phyloP scores from a whole-genome alignment of 805 yeast species.

The Isabelozyma pseudorhagii region DNA sequence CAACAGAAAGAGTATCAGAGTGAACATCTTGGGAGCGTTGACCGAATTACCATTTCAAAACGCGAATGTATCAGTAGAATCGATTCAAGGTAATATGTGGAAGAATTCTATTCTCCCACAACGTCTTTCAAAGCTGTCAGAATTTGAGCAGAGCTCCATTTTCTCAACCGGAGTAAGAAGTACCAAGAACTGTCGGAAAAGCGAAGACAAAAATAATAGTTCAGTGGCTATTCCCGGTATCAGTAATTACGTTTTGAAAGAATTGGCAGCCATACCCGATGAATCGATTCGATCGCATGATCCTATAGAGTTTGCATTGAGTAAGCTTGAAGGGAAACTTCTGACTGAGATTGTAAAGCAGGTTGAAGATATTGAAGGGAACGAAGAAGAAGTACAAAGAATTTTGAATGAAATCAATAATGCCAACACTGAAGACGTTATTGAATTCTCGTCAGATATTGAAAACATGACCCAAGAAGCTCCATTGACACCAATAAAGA shows the following conservation, averaged over 20 bases:
- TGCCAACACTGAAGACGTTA: conserved; percentile 36
- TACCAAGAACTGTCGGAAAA: conserved; percentile 8
- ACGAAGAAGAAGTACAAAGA: conserved; percentile 22
- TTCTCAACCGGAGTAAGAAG: conserved; percentile 28
- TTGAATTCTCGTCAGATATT: conserved; percentile 16
- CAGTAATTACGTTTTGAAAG: conserved; percentile 41
- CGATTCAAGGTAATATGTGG: conserved; percentile 1
- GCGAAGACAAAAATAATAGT: conserved; percentile 5
- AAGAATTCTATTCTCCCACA: conserved; percentile 6
- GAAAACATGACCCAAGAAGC: conserved; percentile 18
- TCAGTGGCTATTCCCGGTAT: conserved; percentile 57
- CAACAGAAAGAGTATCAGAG: conserved; percentile 27
- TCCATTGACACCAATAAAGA: conserved; percentile 31
- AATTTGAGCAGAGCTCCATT: conserved; percentile 26
- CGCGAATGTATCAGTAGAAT: conserved; percentile 6
- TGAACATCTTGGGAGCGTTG: conserved; percentile 37
- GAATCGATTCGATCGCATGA: conserved; percentile 60
- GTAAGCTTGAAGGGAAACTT: conserved; percentile 71
- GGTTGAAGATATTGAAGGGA: conserved; percentile 10
- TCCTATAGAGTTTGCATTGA: conserved; percentile 71
- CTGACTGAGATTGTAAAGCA: conserved; percentile 10
- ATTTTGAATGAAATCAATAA: conserved; percentile 38
- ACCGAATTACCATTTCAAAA: conserved; percentile 37
- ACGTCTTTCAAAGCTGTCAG: conserved; percentile 24
- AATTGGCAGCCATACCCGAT: conserved; percentile 83